Base-by-base conservation (phyloP, 345 rosid species). In the Eutrema heterophyllum region DNA sequence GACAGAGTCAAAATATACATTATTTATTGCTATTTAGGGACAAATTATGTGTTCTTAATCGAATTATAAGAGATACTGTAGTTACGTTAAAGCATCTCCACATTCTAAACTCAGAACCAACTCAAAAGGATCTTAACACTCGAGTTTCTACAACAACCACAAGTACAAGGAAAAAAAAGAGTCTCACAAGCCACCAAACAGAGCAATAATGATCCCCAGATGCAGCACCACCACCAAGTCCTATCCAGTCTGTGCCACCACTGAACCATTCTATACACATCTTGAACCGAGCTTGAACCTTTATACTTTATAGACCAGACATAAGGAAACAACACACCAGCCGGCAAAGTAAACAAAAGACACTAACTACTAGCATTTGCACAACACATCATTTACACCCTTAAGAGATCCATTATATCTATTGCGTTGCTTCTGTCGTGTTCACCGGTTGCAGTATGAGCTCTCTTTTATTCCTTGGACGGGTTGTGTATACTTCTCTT, bases 361-460 rank as follows among this genome's bases (percentile, higher is more conserved):
- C 60, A 29, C 60, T 16, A 74, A 46, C 51, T 66, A 46, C 68
- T 69, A 64, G 66, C 67, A 76, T 10, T 55, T 48, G 71, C 80
- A 69, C 75, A 69, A 63, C 75, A 69, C 71, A 63, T 69, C 67
- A 76, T 76, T 63, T 64, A 76, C 72, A 76, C 53, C 71, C 54
- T 18, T 54, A 36, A 26, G 35, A 54, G n/a, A 69, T 63, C 70
- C 59, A 54, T 54, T 29, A 46, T 67, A 55, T 65, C 38, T 65
- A 64, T 45, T 13, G 6, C 9, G 39, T n/a, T 73, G 11, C 49
- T 73, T 70, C 36, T 55, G 50, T 35, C 39, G 12, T n/a, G 46
- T 59, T 60, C 56, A 43, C 29, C 58, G 64, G 41, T 75, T 68
- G 24, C 58, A 69, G 41, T 45, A 53, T 69, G 36, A 51, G 14